phyloP scores from a whole-genome alignment of 768 basidiomycete species.

The Boletus subparvulus region DNA sequence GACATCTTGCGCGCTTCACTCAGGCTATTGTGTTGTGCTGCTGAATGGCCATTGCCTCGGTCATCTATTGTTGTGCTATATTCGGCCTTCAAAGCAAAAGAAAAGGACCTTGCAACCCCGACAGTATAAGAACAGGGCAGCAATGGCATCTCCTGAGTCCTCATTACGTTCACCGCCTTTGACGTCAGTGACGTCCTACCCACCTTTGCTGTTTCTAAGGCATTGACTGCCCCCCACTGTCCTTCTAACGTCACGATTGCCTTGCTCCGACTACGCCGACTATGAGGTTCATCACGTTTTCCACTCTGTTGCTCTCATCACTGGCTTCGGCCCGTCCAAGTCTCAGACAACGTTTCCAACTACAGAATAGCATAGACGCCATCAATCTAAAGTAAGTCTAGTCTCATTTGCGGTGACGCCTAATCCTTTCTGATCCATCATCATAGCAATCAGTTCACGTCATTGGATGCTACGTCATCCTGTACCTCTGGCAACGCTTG shows the following conservation, averaged over 20 bases:
- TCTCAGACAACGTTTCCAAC: conserved; percentile 33
- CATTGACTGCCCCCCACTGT: conserved; percentile 27
- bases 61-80: conserved; percentile 17
- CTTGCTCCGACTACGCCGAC: conserved; percentile 1
- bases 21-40: neutral
- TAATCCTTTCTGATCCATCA: neutral
- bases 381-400: conserved; percentile 41
- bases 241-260: neutral
- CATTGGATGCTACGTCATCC: conserved; percentile 32
- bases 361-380: conserved; percentile 43
- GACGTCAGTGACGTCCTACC: neutral
- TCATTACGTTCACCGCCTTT: neutral
- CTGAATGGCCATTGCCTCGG: neutral
- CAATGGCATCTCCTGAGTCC: neutral
- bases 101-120: neutral
- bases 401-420: neutral
- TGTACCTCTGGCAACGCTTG: conserved; percentile 47
- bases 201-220: conserved; percentile 11
- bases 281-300: conserved; percentile 42
- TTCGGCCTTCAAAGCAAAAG: neutral
- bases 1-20: neutral
- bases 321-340: conserved; percentile 38
- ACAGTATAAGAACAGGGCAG: conserved; percentile 19
- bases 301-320: conserved; percentile 29
- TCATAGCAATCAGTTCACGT: conserved; percentile 22